Percentiles rank a stretch among this genome's conserved stretches.
phyloP scores from a whole-genome alignment of 495 filamentous ascomycete species.

The Trichoderma asperelloides region DNA sequence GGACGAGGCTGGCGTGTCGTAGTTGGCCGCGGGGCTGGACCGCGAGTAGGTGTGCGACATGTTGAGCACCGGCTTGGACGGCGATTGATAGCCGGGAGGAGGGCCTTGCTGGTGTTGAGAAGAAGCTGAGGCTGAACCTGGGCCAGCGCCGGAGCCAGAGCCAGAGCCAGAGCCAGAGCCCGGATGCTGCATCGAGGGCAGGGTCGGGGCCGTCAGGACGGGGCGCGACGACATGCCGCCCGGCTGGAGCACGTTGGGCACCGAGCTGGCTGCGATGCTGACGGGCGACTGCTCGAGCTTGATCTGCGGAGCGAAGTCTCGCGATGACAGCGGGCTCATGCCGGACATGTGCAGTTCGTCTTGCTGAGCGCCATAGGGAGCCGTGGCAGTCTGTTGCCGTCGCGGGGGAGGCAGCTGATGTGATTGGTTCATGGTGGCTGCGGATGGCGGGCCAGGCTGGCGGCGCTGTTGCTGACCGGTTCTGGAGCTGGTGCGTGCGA shows the following conservation, averaged over 20 bases:
- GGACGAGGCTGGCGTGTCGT: conserved; percentile 52
- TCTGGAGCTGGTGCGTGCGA: not conserved
- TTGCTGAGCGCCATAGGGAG: conserved; percentile 35
- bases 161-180: conserved; percentile 19
- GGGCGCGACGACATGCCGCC: conserved; percentile 43
- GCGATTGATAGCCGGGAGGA: conserved; percentile 47
- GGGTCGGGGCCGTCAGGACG: conserved; percentile 51
- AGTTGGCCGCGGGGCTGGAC: conserved; percentile 64
- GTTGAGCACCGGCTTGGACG: conserved; percentile 54
- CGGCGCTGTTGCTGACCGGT: not conserved
- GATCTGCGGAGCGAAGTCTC: conserved; percentile 48
- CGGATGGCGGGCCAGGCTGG: not conserved
- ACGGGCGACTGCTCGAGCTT: conserved; percentile 18
- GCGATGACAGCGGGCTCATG: conserved; percentile 36
- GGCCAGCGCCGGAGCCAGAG: not conserved
- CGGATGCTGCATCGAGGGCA: conserved; percentile 54
- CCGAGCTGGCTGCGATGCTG: conserved; percentile 31
- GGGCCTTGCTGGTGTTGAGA: conserved; percentile 25
- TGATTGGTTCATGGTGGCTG: conserved; percentile 42
- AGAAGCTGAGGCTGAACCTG: not conserved
- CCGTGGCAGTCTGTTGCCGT: conserved; percentile 24
- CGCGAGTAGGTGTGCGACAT: conserved; percentile 65
- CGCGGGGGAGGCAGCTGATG: conserved; percentile 34
- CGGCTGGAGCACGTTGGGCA: conserved; percentile 69
- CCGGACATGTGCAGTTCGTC: conserved; percentile 75